Evolutionary conservation across 2,329 filamentous ascomycete genomes (phyloP).

Genomic region (Parasarocladium wereldwijsianum): DNA sequence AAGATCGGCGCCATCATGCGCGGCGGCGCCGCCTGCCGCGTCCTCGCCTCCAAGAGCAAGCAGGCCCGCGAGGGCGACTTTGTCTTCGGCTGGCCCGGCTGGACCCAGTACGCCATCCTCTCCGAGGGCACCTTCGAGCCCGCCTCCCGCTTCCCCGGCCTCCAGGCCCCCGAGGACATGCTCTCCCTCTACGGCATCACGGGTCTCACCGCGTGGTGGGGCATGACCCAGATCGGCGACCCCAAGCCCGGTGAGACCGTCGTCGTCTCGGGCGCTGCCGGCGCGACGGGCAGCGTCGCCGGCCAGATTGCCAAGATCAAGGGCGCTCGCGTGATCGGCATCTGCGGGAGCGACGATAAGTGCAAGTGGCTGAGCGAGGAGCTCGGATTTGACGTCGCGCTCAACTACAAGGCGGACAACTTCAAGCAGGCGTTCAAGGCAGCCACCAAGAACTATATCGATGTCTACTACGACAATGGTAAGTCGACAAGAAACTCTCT

Average conservation of each 20-base stretch:
- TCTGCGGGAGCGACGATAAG: slow-evolving; percentile 54
- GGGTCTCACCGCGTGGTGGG: slow-evolving; percentile 63
- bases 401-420: slow-evolving; percentile 55
- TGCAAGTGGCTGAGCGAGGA: slow-evolving; percentile 49
- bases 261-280: slow-evolving; percentile 64
- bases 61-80: slow-evolving; percentile 42
- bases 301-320: slow-evolving; percentile 67
- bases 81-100: slow-evolving; percentile 41
- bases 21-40: slow-evolving; percentile 41
- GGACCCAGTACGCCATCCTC: slow-evolving; percentile 52
- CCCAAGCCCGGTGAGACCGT: slow-evolving; percentile 59
- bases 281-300: slow-evolving; percentile 61
- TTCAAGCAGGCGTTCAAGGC: slow-evolving; percentile 45
- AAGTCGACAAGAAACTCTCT: slow-evolving; percentile 5
- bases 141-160: slow-evolving; percentile 22
- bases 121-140: slow-evolving; percentile 33
- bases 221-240: slow-evolving; percentile 52
- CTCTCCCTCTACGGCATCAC: slow-evolving; percentile 51
- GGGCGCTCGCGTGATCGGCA: slow-evolving; percentile 45
- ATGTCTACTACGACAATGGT: slow-evolving; percentile 60
- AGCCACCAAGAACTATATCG: slow-evolving; percentile 43
- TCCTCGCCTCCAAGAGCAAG: slow-evolving; percentile 43
- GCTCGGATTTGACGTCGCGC: slow-evolving; percentile 49
- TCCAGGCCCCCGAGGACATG: slow-evolving; percentile 37
- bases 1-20: slow-evolving; percentile 56